Evolutionary conservation across 2,329 filamentous ascomycete genomes (phyloP).

Genomic region (Fusarium circinatum): DNA sequence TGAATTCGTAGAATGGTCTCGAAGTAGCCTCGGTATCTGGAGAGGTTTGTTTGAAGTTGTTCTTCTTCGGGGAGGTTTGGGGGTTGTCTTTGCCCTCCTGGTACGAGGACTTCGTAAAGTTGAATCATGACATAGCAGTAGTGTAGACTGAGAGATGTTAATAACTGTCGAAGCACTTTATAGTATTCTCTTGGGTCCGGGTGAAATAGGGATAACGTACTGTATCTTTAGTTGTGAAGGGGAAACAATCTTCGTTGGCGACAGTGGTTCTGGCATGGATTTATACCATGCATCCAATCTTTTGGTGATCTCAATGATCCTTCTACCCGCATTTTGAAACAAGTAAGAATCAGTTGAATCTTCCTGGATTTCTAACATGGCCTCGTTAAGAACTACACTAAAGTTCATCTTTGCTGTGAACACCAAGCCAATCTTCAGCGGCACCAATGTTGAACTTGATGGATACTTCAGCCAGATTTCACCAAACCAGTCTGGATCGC

Average conservation of each 20-base stretch:
- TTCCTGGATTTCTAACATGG: background rate
- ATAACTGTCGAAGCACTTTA: rapidly evolving
- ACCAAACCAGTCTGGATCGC: background rate
- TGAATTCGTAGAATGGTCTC: slow-evolving; percentile 22
- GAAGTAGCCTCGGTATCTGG: background rate
- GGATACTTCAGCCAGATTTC: slow-evolving; percentile 26
- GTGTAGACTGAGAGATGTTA: background rate
- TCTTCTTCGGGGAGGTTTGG: background rate
- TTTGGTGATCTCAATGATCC: rapidly evolving
- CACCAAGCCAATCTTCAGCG: background rate
- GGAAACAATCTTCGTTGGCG: background rate
- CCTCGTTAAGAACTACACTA: background rate
- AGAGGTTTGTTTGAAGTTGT: background rate
- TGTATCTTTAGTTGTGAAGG: slow-evolving; percentile 20
- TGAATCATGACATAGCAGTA: background rate
- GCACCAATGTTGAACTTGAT: background rate
- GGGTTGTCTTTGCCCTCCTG: background rate
- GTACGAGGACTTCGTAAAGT: background rate
- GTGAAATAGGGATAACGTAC: background rate
- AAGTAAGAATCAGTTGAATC: background rate
- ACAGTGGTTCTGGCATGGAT: background rate
- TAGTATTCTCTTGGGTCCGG: rapidly evolving
- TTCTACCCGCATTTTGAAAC: background rate
- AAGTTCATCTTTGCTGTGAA: slow-evolving; percentile 2
- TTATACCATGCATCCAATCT: background rate